Evolutionary conservation across 2,329 filamentous ascomycete genomes (phyloP).

Genomic region (Aureobasidium lini): DNA sequence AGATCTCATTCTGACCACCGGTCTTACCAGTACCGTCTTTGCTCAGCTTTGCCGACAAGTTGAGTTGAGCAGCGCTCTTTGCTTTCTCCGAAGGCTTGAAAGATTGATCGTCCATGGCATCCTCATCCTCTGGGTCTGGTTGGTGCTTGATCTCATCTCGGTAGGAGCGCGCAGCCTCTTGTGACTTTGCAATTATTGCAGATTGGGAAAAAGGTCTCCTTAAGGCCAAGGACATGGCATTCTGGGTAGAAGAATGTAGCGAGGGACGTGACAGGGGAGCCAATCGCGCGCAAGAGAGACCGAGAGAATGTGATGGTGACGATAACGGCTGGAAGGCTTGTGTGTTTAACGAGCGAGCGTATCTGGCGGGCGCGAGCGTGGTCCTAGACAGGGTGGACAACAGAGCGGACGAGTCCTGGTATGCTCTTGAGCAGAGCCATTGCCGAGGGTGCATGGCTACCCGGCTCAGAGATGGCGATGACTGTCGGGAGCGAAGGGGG

Average conservation of each 20-base stretch:
- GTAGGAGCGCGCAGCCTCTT: conserved; percentile 16
- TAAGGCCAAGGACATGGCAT: neutral
- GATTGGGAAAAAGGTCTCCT: conserved; percentile 15
- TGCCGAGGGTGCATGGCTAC: conserved; percentile 5
- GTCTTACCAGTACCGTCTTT: conserved; percentile 59
- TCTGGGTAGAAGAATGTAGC: neutral
- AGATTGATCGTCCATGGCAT: conserved; percentile 49
- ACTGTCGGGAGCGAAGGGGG: neutral
- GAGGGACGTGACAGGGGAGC: neutral
- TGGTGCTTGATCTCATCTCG: conserved; percentile 16
- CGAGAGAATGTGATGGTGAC: neutral
- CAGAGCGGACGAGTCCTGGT: neutral
- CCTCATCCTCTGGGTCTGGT: conserved; percentile 30
- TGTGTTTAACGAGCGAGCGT: neutral
- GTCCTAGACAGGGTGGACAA: neutral
- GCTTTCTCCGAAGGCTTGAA: conserved; percentile 77
- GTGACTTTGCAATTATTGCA: conserved; percentile 13
- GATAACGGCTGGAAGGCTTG: neutral
- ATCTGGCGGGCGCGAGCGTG: neutral
- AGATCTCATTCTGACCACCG: conserved; percentile 67
- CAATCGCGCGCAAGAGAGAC: neutral
- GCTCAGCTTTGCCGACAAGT: conserved; percentile 77
- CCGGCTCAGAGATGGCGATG: neutral
- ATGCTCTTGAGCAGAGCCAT: conserved; percentile 11
- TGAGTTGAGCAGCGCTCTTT: conserved; percentile 77